Base-by-base conservation (phyloP, 2,329 filamentous ascomycete species). In the Colletotrichum tropicale region DNA sequence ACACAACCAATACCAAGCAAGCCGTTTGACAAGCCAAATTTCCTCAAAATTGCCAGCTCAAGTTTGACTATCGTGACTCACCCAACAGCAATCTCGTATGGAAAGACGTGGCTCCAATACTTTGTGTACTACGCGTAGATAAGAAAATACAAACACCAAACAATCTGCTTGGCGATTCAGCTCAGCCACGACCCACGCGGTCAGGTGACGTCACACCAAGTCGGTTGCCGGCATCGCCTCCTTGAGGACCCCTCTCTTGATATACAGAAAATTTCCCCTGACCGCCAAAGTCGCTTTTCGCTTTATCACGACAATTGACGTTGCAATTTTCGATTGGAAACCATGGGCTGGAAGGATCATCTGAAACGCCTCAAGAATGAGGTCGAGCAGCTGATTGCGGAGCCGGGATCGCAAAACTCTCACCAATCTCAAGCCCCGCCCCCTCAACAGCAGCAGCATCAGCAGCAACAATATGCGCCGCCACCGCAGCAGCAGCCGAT, bases 331-430 rank as follows among this genome's bases (percentile, higher is more conserved):
- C 48, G 24, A 30, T 32, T 69, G 8, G 28, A 21, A 56, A 69
- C 24, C 55, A 69, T 69, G 66, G 66, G 32, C 15, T 86, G 84
- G 84, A 85, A 81, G 76, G 82, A 85, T 38, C 80, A 83, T n/a
- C 78, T 87, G 8, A 84, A 86, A 70, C 79, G 81, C 18, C 71
- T 86, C 34, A 87, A 86, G 78, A 80, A 81, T 55, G 84, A 87
- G 62, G 81, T 85, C 34, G 83, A 86, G 10, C 80, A 80, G 68
- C 70, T 86, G 55, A 81, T 84, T 62, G 80, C 76, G 43, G 82
- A 83, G 65, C 79, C 82, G 9, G 77, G 55, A 56, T 60, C 66
- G 30, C 66, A 69, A 80, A 78, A 66, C 73, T 73, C 66, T 48
- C 71, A 77, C 7, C 78, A 79, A 34, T 32, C 36, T 16, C 79